Base-by-base conservation (phyloP, 805 yeast genomes). In the Candida montana region DNA sequence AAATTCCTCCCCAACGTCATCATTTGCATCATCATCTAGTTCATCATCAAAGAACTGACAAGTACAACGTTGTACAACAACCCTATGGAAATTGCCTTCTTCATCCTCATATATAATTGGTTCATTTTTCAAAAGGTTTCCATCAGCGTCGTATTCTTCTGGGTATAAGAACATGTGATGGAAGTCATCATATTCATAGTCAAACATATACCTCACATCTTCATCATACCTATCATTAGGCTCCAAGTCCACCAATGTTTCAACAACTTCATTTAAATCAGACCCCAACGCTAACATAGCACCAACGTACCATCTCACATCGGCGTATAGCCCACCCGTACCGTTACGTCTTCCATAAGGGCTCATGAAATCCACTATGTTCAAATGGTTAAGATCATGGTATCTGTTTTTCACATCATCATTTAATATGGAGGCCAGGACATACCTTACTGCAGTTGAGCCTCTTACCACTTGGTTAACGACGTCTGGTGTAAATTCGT, bases 201-300 rank as follows among this genome's bases (percentile, higher is more conserved):
- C 82, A 53, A 77, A 77, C 52, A 79, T 75, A 50, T 79, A 79
- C 41, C 71, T 62, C 21, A 73, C 72, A 59, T 82, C 89, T 49
- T 81, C 88, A 57, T 82, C 90, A 48, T 76, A 79, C 40, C 76
- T 65, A 56, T 82, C 90, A 41, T 78, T 78, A 12, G 69, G 65
- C 31, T 77, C 83, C 41, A 79, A 56, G 51, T 76, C 79, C 12
- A 72, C 67, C 44, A 79, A 57, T 11, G 80, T 61, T 37, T 74
- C 79, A 0, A 78, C 74, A 7, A 78, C 71, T 45, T 74, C 79
- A 15, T 67, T 65, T 24, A 71, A 45, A 19, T 68, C 72, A 6
- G 63, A 54, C 1, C 79, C 79, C 12, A 73, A 50, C 1, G 77
- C 72, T 17, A 73, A 57, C 57, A 80, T 63, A 2, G 81, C 75